Evolutionary conservation across 805 yeast species (phyloP), one percentile per base, ranked within the genome.

Genomic region (Kockiozyma suomiensis): DNA sequence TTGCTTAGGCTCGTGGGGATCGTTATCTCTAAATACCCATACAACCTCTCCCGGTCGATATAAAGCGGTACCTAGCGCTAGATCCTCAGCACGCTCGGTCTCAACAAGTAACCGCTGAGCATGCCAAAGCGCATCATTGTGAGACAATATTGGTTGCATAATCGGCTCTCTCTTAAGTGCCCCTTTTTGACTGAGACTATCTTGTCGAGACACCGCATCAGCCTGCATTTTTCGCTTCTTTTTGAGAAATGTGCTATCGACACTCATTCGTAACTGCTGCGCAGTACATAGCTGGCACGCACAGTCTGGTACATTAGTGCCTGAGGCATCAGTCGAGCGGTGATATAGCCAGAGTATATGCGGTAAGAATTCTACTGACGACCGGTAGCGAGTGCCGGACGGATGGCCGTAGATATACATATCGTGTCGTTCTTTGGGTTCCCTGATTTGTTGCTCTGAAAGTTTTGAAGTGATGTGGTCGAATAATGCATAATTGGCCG

Each of bases 391-490:
- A 17, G 45, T 47, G 5, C 67, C 67, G 1, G 67, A 54, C 3
- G 67, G 67, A 43, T 64, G 67, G 32, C 67, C 67, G 41, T 30
- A 64, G 12, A 63, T 13, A 42, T 42, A 56, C 5, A 26, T 25
- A 25, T 52, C 59, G n/a, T 47, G 55, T 2, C 53, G 50, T 12
- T 54, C 64, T 25, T 48, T 43, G 5, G 50, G 13, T 8, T 45
- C 35, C 3, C 15, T 3, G 21, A 6, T 15, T 41, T 8, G 23
- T 17, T 15, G 13, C 5, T 5, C 26, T n/a, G 10, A 25, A 6
- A 58, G 49, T n/a, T 38, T 25, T 17, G 23, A 32, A n/a, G 59
- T 43, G 33, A 33, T 26, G 41, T 51, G 59, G 35, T 47, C 49
- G 35, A 45, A 61, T 2, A 52, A 17, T 3, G 50, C 58, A 42